A percentile compares a stretch with the other conserved stretches of the same genome.
phyloP scores from a whole-genome alignment of 768 basidiomycete genomes.

The Kwoniella mangroviensis region DNA sequence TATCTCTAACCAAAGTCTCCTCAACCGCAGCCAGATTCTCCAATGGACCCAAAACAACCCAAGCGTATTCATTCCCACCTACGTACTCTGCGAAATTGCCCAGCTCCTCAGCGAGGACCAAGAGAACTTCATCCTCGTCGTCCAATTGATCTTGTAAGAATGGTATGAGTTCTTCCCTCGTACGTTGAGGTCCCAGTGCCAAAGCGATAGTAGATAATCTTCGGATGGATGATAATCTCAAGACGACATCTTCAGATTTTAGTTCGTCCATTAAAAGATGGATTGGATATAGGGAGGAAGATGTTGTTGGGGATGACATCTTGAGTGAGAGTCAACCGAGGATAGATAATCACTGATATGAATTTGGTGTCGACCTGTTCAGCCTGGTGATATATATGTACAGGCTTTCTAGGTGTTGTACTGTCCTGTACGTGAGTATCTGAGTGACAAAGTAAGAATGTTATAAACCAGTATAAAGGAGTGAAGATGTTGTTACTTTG shows the following conservation, averaged over 20 bases:
- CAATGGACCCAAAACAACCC: conserved; percentile 84
- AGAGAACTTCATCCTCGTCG: conserved; percentile 96
- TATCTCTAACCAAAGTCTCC: conserved; percentile 96
- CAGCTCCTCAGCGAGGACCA: conserved; percentile 93
- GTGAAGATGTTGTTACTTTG: background rate
- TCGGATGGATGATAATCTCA: conserved; percentile 94
- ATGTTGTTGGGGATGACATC: conserved; percentile 31
- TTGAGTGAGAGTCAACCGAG: background rate
- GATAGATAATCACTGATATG: too few species aligned
- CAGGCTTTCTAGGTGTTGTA: too few species aligned
- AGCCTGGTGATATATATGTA: too few species aligned
- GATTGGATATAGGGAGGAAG: conserved; percentile 74
- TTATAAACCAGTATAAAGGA: background rate
- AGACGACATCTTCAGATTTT: conserved; percentile 93
- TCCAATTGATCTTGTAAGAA: conserved; percentile 99
- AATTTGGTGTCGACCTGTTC: too few species aligned
- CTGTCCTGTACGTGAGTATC: background rate
- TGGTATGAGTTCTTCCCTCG: conserved; percentile 90
- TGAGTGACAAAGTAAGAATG: background rate
- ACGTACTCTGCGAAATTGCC: conserved; percentile 94
- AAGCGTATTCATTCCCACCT: conserved; percentile 84
- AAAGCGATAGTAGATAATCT: conserved; percentile 97
- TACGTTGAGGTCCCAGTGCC: conserved; percentile 91
- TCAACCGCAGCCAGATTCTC: conserved; percentile 96
- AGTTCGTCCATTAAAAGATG: conserved; percentile 97